Base-by-base conservation (phyloP, 306 rosid species). In the Gynostemma pentaphyllum region DNA sequence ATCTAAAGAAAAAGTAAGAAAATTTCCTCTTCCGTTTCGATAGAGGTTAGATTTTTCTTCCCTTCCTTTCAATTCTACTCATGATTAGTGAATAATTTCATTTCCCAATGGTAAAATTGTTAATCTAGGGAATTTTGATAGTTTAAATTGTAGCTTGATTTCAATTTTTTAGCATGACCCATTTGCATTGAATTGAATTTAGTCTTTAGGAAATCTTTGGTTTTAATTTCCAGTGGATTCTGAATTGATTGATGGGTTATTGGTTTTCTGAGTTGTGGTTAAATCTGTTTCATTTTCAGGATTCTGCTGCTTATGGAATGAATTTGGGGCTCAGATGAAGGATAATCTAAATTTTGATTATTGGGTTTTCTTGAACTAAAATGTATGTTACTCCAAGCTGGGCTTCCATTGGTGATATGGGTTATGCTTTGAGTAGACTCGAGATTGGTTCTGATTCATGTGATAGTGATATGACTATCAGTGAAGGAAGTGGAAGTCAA, bases 361-460 rank as follows among this genome's bases (percentile, higher is more conserved):
- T 67, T 68, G 48, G 36, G 12, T 51, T 27, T 49, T 60, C 61
- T 77, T 76, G 70, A 75, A 63, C 64, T 68, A 55, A 76, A 67
- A 78, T 88, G 78, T 55, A 76, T 74, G 79, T 78, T 66, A 50
- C 67, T 57, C 52, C 80, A 19, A 37, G 68, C 11, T 78, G 68
- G 36, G 62, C 68, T 39, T 63, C 75, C 53, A 30, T 71, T 67
- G 83, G 68, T 61, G 72, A 84, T 67, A 92, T 88, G 96, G 98
- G 96, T 40, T 83, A 80, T 72, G 82, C 96, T 68, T 77, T 88
- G 82, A 92, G 95, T 78, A 80, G 90, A 65, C 60, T 84, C 65
- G 85, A 83, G 9, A 63, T 79, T 62, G 92, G 82, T 45, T 76
- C 90, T 11, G 77, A 75, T 29, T 41, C n/a, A 10, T 62, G 62